These are phyloP conservation scores for Didymella pomorum DNA, from an alignment of 2,329 filamentous ascomycete species.

Conservation along the genomic window DNA sequence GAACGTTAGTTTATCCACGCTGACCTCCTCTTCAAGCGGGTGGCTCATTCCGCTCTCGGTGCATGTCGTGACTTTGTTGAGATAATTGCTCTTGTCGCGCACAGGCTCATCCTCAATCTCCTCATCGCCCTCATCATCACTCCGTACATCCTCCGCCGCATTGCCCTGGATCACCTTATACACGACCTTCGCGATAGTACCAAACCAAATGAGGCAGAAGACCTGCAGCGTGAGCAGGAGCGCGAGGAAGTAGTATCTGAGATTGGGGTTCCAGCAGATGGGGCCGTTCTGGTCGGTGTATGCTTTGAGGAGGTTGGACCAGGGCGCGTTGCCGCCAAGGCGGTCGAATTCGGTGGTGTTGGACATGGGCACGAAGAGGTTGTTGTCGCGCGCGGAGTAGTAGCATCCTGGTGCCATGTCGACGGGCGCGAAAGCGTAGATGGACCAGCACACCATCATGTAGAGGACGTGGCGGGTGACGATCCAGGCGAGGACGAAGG, in stretches of 20 bases:
- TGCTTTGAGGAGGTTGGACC: slow-evolving; percentile 73
- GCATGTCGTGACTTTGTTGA: slow-evolving; percentile 41
- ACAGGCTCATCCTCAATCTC: slow-evolving; percentile 53
- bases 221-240: slow-evolving; percentile 80
- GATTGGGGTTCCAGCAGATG: slow-evolving; percentile 79
- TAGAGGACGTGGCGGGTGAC: slow-evolving; percentile 83
- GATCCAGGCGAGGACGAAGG: slow-evolving; percentile 89
- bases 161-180: slow-evolving; percentile 78
- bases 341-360: slow-evolving; percentile 55
- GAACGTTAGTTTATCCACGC: slow-evolving; percentile 74
- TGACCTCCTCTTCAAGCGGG: slow-evolving; percentile 76
- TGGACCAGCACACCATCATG: slow-evolving; percentile 80
- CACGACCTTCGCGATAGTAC: slow-evolving; percentile 85
- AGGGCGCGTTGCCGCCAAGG: slow-evolving; percentile 53
- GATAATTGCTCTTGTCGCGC: slow-evolving; percentile 25
- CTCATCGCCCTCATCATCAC: slow-evolving; percentile 80
- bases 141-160: slow-evolving; percentile 83
- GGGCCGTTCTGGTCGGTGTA: slow-evolving; percentile 74
- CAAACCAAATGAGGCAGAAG: slow-evolving; percentile 87
- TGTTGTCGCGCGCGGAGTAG: slow-evolving; percentile 62
- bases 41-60: slow-evolving; percentile 41
- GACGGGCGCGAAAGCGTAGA: slow-evolving; percentile 70
- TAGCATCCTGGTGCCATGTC: slow-evolving; percentile 77
- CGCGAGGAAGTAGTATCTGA: slow-evolving; percentile 79
- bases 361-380: slow-evolving; percentile 62